phyloP scores from a whole-genome alignment of 768 basidiomycete genomes.

The Crucibulum laeve region DNA sequence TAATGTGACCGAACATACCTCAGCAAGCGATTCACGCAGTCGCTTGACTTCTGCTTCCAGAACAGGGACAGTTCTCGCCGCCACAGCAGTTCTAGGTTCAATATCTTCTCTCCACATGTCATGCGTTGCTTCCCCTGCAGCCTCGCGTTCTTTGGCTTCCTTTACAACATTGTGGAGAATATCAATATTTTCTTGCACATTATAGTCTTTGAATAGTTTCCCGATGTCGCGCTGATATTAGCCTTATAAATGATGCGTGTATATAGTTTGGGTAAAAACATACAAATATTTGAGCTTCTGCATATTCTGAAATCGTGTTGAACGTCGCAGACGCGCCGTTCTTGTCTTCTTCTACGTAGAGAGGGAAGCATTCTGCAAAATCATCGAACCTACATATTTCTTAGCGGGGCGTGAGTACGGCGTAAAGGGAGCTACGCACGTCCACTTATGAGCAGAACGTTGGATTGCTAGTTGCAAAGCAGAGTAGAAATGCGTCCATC shows the following conservation, averaged over 20 bases:
- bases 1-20: conserved; percentile 23
- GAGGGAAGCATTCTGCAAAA: conserved; percentile 61
- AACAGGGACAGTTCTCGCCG: conserved; percentile 60
- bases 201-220: conserved; percentile 63
- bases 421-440: conserved; percentile 30
- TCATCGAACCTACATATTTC: conserved; percentile 41
- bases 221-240: conserved; percentile 55
- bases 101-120: conserved; percentile 67
- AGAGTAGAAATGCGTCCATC: conserved; percentile 54
- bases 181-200: conserved; percentile 68
- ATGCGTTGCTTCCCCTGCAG: conserved; percentile 37
- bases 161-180: conserved; percentile 63
- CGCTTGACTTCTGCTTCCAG: conserved; percentile 39
- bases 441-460: conserved; percentile 55
- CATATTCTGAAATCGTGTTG: conserved; percentile 66
- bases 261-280: conserved; percentile 16
- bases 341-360: conserved; percentile 63
- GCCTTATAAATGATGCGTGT: neutral
- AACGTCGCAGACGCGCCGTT: conserved; percentile 57
- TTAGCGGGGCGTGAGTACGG: neutral
- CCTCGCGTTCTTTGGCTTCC: conserved; percentile 59
- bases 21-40: conserved; percentile 31
- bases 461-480: conserved; percentile 54
- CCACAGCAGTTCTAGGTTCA: conserved; percentile 56
- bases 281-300: conserved; percentile 59